These are phyloP conservation scores for Agrostemma githago DNA, from an alignment of 148 eudicot species.

Conservation along the genomic window DNA sequence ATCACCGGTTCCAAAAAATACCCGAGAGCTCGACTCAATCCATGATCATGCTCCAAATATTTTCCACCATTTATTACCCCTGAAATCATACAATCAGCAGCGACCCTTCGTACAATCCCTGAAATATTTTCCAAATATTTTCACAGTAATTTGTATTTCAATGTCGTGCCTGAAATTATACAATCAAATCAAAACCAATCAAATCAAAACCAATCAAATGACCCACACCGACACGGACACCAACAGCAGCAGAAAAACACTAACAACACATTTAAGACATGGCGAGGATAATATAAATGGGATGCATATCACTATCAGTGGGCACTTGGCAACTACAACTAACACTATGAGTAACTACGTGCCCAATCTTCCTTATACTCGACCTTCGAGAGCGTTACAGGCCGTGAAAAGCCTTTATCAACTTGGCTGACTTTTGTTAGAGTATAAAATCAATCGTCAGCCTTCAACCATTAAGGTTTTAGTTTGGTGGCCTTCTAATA, in stretches of 20 bases:
- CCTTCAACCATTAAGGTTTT: too few relatives aligned
- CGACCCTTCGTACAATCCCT: too few relatives aligned
- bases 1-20: conserved; percentile 78
- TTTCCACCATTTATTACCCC: conserved; percentile 82
- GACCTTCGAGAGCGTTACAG: not conserved
- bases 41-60: conserved; percentile 66
- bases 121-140: too few relatives aligned
- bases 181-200: conserved; percentile 1
- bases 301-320: not conserved
- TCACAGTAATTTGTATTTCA: conserved; percentile 95
- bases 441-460: too few relatives aligned
- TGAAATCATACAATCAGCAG: not conserved
- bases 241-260: too few relatives aligned
- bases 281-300: not conserved
- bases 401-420: not conserved
- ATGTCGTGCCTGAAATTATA: conserved; percentile 53
- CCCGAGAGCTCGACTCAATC: conserved; percentile 63
- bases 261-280: too few relatives aligned
- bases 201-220: too few relatives aligned
- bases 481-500: too few relatives aligned
- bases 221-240: too few relatives aligned
- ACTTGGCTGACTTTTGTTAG: not conserved
- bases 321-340: too few relatives aligned
- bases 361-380: not conserved
- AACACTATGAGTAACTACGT: too few relatives aligned